Conservation (phyloP, 805 yeast genomes). For the Lachancea fermentati region DNA sequence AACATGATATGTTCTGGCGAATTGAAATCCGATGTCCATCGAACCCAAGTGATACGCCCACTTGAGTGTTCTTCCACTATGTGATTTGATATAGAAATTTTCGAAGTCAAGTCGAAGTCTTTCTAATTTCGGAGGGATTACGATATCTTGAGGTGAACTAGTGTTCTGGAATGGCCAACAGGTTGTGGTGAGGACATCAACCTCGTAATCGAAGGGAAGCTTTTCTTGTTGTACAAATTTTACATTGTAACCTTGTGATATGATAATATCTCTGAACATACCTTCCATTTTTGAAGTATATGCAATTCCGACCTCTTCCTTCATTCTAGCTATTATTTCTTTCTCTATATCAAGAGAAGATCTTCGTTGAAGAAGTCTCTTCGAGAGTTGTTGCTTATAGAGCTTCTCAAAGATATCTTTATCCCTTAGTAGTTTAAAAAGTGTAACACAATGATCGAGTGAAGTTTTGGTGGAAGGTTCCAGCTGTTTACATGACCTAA, state of each 20-base stretch:
- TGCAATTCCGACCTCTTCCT: constrained; percentile 72
- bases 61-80: constrained; percentile 51
- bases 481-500: constrained; percentile 40
- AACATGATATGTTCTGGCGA: constrained; percentile 65
- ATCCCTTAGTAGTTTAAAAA: constrained; percentile 67
- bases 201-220: constrained; percentile 35
- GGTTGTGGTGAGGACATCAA: constrained; percentile 53
- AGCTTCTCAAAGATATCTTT: constrained; percentile 82
- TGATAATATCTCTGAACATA: constrained; percentile 75
- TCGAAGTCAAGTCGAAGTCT: constrained; percentile 43
- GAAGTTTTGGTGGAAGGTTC: constrained; percentile 29
- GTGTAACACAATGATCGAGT: constrained; percentile 49
- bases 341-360: constrained; percentile 60
- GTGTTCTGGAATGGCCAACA: constrained; percentile 61
- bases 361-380: constrained; percentile 54
- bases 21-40: constrained; percentile 69
- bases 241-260: constrained; percentile 44
- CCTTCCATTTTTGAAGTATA: constrained; percentile 77
- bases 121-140: constrained; percentile 41
- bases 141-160: constrained; percentile 30
- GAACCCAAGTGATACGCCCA: constrained; percentile 88
- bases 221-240: constrained; percentile 30
- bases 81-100: constrained; percentile 43
- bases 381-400: constrained; percentile 82
- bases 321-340: constrained; percentile 56